phyloP scores from a whole-genome alignment of 805 yeast species.

The Wickerhamomyces kurtzmanii region DNA sequence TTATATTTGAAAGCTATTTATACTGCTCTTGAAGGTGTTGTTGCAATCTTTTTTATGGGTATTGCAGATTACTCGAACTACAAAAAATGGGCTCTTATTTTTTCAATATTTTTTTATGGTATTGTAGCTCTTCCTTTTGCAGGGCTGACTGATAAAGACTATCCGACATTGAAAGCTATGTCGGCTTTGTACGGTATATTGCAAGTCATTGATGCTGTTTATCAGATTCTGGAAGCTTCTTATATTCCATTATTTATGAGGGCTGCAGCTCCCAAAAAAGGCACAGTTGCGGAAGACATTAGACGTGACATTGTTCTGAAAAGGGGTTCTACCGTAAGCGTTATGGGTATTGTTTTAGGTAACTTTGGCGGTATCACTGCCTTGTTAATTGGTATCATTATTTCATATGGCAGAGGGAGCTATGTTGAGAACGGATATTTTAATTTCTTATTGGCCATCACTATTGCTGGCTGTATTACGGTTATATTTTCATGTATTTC shows the following conservation, averaged over 20 bases:
- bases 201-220: slow-evolving; percentile 19
- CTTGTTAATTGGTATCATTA: slow-evolving; percentile 26
- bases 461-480: slow-evolving; percentile 28
- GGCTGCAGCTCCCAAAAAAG: slow-evolving; percentile 11
- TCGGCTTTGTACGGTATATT: slow-evolving; percentile 23
- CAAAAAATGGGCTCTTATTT: slow-evolving; percentile 22
- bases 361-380: slow-evolving; percentile 29
- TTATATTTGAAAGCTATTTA: slow-evolving; percentile 25
- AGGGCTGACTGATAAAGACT: slow-evolving; percentile 15
- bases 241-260: slow-evolving; percentile 31
- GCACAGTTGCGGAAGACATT: slow-evolving; percentile 11
- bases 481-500: slow-evolving; percentile 16
- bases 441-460: slow-evolving; percentile 26
- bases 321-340: slow-evolving; percentile 26
- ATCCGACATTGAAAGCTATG: slow-evolving; percentile 14
- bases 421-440: slow-evolving; percentile 20
- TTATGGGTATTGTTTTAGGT: slow-evolving; percentile 24
- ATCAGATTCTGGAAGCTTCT: slow-evolving; percentile 28
- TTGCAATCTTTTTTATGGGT: slow-evolving; percentile 26
- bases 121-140: slow-evolving; percentile 25
- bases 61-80: slow-evolving; percentile 29
- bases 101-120: slow-evolving; percentile 23
- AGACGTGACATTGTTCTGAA: slow-evolving; percentile 17
- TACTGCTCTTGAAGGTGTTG: slow-evolving; percentile 27
- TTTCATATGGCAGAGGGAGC: slow-evolving; percentile 18